Evolutionary conservation across 1,284 basidiomycete species (phyloP).

Genomic region (Microbotryum saponariae): DNA sequence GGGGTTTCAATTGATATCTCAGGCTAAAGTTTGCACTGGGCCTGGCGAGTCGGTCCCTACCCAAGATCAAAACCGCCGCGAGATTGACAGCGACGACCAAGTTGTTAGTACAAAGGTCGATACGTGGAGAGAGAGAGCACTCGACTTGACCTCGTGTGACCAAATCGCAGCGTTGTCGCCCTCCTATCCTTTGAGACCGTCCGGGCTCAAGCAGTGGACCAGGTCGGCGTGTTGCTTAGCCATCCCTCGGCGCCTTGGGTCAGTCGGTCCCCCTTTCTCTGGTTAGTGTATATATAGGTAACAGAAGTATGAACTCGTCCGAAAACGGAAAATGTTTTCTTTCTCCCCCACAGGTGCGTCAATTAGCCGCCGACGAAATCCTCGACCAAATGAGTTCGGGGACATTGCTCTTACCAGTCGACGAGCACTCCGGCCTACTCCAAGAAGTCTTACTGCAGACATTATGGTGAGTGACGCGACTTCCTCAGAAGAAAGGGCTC

Average conservation of each 20-base stretch:
- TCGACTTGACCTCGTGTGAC: neutral
- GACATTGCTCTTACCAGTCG: too few species aligned
- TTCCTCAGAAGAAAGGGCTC: too few species aligned
- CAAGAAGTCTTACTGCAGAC: too few species aligned
- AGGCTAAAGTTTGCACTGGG: conserved; percentile 48
- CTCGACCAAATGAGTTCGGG: too few species aligned
- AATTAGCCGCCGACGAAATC: too few species aligned
- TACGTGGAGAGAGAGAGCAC: neutral
- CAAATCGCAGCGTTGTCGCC: conserved; percentile 51
- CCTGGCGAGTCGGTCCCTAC: conserved; percentile 54
- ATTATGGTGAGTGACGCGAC: too few species aligned
- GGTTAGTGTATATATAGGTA: too few species aligned
- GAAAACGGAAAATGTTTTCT: too few species aligned
- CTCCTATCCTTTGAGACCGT: conserved; percentile 52
- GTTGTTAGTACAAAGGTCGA: conserved; percentile 50
- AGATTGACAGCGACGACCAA: conserved; percentile 70
- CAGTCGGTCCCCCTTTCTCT: conserved; percentile 33
- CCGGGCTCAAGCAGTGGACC: conserved; percentile 47
- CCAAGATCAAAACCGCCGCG: conserved; percentile 66
- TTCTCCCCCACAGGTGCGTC: too few species aligned
- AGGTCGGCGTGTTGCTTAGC: conserved; percentile 55
- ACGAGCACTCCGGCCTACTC: too few species aligned
- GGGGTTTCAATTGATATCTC: conserved; percentile 19
- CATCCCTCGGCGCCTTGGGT: conserved; percentile 69
- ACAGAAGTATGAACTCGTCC: too few species aligned